phyloP scores from a whole-genome alignment of 177 flowering plant species.

The Telopea speciosissima region DNA sequence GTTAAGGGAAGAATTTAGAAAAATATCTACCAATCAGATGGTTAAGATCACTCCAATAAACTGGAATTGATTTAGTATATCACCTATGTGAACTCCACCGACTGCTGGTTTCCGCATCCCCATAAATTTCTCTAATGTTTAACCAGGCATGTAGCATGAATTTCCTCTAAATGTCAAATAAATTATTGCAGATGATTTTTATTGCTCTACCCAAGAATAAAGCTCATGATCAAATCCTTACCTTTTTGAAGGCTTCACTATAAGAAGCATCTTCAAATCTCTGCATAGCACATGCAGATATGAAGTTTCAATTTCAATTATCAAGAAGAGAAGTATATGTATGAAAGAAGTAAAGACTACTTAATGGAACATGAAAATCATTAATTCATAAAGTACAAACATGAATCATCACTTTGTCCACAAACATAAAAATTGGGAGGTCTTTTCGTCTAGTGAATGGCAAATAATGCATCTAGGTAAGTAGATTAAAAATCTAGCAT shows the following conservation, averaged over 20 bases:
- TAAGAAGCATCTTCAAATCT: conserved; percentile 61
- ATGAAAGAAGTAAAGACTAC: conserved; percentile 6
- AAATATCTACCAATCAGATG: too few relatives aligned
- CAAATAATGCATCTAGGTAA: neutral
- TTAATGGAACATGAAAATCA: neutral
- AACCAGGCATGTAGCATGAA: neutral
- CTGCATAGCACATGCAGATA: conserved; percentile 22
- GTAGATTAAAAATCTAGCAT: too few relatives aligned
- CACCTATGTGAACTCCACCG: neutral
- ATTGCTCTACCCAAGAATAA: neutral
- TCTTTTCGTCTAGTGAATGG: neutral
- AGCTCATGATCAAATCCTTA: conserved; percentile 23
- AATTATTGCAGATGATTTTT: too few relatives aligned
- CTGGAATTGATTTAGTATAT: too few relatives aligned
- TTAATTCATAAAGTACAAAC: neutral
- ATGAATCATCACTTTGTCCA: neutral
- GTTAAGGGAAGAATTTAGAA: too few relatives aligned
- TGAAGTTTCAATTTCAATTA: too few relatives aligned
- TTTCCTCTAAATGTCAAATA: neutral
- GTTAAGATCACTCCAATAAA: too few relatives aligned
- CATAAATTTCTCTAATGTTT: neutral
- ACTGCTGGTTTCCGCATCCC: neutral
- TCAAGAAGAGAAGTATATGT: conserved; percentile 7
- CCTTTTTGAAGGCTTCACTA: conserved; percentile 86
- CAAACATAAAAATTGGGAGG: neutral